Base-by-base conservation (phyloP, 208 protist genomes). In the Strigomonas galati region DNA sequence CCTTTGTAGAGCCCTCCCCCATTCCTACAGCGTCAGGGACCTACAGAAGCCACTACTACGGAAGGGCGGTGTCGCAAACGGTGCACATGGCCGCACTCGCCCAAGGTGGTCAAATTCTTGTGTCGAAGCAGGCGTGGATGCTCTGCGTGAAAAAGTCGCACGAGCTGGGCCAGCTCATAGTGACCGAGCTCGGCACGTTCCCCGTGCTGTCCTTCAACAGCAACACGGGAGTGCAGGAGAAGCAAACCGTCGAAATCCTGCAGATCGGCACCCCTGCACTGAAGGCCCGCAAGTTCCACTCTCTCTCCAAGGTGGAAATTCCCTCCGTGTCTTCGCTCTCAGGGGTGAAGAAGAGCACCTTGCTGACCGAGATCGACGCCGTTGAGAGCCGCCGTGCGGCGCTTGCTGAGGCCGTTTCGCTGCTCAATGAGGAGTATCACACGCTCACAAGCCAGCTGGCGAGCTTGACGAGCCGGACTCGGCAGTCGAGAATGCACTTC, bases 41-140 rank as follows among this genome's bases (percentile, higher is more conserved):
- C 37, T 92, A 83, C 72, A 83, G 83, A 2, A 75, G 74, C 53
- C 89, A 93, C 74, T 95, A 92, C 77, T 93, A 92, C 70, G 89
- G 89, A 12, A 73, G 77, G 56, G 82, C 89, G 0, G 82, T 95
- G 49, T 88, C 79, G 49, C 89, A 95, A 74, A 72, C 88, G 7
- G 75, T 95, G 48, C 78, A 92, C 62, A 62, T 87, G 14, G 74
- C 75, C 28, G 74, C 83, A 12, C 65, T 92, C 2, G 78, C 86
- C 5, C 82, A 91, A 52, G 89, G 89, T 44, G 89, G 89, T n/a
- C 89, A 95, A 70, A 79, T 93, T 17, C 62, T 95, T 59, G 74
- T 80, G 0, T 81, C 86, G 21, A 67, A 79, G 17, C 76, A 79
- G 21, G 89, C 84, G 48, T 95, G 89, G 89, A 67, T 73, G 15